Conservation (phyloP, 192 early-diverging fungal genomes). For the Umbelopsis sp. region DNA sequence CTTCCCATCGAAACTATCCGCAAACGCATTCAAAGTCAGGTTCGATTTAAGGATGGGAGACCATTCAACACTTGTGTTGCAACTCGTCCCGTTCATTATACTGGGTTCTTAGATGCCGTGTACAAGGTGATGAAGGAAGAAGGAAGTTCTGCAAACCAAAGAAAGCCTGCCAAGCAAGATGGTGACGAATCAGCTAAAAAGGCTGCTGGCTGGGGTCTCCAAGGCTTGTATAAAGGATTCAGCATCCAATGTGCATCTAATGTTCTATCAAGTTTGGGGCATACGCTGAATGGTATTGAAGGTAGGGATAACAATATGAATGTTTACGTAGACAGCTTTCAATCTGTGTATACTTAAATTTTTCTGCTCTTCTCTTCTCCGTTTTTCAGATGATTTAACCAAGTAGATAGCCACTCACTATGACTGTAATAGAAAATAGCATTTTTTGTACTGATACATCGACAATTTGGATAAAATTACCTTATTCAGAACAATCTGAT, state of each 20-base stretch:
- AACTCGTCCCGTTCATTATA: slow-evolving; percentile 63
- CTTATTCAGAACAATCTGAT: not conserved
- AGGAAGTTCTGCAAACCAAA: slow-evolving; percentile 42
- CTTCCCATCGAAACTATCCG: slow-evolving; percentile 84
- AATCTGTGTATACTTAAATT: not conserved
- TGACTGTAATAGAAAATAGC: not conserved
- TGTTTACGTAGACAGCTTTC: not conserved
- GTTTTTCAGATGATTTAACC: not conserved
- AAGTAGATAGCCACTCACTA: not conserved
- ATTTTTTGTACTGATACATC: not conserved
- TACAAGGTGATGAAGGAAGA: slow-evolving; percentile 75
- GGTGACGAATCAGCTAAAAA: not conserved
- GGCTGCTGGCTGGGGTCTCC: slow-evolving; percentile 52
- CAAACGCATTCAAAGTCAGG: slow-evolving; percentile 79
- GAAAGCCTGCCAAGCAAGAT: not conserved
- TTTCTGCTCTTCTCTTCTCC: not conserved
- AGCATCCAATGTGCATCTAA: slow-evolving; percentile 59
- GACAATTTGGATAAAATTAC: not conserved
- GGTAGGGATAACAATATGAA: not conserved
- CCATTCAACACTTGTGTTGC: slow-evolving; percentile 65
- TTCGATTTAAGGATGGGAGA: slow-evolving; percentile 47
- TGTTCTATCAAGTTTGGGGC: slow-evolving; percentile 54
- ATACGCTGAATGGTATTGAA: slow-evolving; percentile 52
- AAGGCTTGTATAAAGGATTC: slow-evolving; percentile 68
- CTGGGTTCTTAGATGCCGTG: slow-evolving; percentile 64